phyloP scores from a whole-genome alignment of 2,329 filamentous ascomycete species.

The Cladosporium sphaerospermum region DNA sequence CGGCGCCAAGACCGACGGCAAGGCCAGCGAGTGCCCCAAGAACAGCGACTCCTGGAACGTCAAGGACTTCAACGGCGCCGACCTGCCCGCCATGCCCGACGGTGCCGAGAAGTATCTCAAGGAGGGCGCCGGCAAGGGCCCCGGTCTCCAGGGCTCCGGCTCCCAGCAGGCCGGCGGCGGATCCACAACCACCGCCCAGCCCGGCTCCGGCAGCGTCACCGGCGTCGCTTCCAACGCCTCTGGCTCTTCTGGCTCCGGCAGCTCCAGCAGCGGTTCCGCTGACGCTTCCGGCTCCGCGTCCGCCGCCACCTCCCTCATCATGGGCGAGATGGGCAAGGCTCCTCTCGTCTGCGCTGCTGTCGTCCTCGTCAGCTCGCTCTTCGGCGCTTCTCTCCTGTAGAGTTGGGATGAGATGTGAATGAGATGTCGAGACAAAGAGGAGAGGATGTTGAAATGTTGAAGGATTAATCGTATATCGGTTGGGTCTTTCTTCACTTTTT shows the following conservation, averaged over 20 bases:
- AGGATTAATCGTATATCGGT: no score
- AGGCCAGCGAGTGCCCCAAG: constrained; percentile 49
- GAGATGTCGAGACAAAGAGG: neutral
- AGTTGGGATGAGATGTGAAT: neutral
- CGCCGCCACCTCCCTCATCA: constrained; percentile 40
- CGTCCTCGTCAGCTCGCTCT: constrained; percentile 47
- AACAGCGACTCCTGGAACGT: constrained; percentile 53
- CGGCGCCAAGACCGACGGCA: constrained; percentile 51
- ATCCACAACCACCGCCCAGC: constrained; percentile 43
- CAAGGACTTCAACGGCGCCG: constrained; percentile 35
- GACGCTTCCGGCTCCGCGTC: constrained; percentile 23
- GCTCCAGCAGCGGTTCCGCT: constrained; percentile 34
- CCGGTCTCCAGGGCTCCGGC: constrained; percentile 50
- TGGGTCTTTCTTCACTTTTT: neutral
- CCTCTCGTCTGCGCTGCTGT: constrained; percentile 48
- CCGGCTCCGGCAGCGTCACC: constrained; percentile 45
- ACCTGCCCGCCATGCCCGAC: constrained; percentile 52
- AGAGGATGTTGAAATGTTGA: neutral
- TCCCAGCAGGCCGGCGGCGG: constrained; percentile 50
- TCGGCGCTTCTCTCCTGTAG: constrained; percentile 44
- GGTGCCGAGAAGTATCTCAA: constrained; percentile 52
- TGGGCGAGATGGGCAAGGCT: constrained; percentile 42
- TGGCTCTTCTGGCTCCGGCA: constrained; percentile 30
- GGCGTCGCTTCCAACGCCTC: constrained; percentile 26
- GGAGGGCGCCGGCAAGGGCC: constrained; percentile 51